Conservation (phyloP, 768 basidiomycete species). For the Tephrocybe sp. region DNA sequence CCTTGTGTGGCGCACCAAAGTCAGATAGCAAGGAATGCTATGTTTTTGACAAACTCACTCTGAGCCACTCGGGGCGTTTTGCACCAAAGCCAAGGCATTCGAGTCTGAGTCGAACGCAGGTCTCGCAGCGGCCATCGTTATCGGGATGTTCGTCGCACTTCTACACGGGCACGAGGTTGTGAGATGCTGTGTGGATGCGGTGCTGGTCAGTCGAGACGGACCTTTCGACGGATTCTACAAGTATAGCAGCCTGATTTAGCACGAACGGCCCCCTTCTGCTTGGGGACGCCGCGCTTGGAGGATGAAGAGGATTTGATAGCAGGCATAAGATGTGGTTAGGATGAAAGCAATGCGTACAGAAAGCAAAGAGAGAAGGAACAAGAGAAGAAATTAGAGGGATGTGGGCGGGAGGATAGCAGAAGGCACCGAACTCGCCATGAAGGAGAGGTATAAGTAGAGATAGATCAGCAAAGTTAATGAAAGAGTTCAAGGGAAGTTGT, state of each 20-base stretch:
- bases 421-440: conserved; percentile 25
- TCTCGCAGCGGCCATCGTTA: conserved; percentile 61
- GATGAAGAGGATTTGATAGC: conserved; percentile 38
- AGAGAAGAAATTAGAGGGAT: conserved; percentile 11
- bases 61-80: conserved; percentile 82
- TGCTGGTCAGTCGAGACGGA: conserved; percentile 29
- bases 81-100: conserved; percentile 84
- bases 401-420: conserved; percentile 15
- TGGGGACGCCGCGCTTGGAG: conserved; percentile 54
- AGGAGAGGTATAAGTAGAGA: conserved; percentile 30
- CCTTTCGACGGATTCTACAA: conserved; percentile 84
- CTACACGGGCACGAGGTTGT: conserved; percentile 35
- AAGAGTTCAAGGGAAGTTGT: conserved; percentile 15
- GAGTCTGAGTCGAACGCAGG: conserved; percentile 76
- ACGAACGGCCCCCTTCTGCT: conserved; percentile 77
- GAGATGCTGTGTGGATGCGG: conserved; percentile 13
- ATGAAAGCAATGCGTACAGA: conserved; percentile 11
- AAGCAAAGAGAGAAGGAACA: conserved; percentile 2
- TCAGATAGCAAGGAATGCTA: not conserved
- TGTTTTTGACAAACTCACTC: conserved; percentile 46
- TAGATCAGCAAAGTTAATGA: conserved; percentile 18
- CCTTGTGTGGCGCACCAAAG: conserved; percentile 38
- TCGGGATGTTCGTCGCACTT: conserved; percentile 82
- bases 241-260: conserved; percentile 90
- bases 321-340: conserved; percentile 29